These are phyloP conservation scores for Cystobasidium ongulense DNA, from an alignment of 768 basidiomycete genomes.

Conservation along the genomic window DNA sequence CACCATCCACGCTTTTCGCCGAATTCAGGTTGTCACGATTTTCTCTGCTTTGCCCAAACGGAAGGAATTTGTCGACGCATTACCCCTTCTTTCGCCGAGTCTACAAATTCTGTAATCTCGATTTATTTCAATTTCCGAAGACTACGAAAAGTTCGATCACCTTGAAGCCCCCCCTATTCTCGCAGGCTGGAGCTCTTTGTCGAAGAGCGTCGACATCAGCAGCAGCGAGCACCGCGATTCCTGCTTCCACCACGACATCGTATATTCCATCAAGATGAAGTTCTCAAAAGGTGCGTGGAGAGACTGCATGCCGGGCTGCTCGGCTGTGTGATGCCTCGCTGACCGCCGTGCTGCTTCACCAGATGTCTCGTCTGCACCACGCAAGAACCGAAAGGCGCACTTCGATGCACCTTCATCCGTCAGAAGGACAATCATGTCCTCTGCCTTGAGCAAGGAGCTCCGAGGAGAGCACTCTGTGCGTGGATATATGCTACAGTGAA, in stretches of 20 bases:
- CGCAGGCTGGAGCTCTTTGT: background rate
- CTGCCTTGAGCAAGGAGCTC: constrained; percentile 88
- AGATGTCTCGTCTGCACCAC: constrained; percentile 87
- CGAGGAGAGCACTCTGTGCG: constrained; percentile 76
- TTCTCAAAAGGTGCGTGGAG: constrained; percentile 20
- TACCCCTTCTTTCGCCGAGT: background rate
- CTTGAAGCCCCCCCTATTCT: background rate
- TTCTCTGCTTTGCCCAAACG: background rate
- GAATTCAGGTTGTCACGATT: no score
- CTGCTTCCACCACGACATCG: background rate
- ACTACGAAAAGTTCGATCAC: background rate
- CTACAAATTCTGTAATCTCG: background rate
- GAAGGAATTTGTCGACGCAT: background rate
- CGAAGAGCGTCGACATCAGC: no score
- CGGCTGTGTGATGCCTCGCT: background rate
- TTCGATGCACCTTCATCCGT: constrained; percentile 88
- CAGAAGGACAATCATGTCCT: constrained; percentile 97
- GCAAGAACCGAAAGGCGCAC: constrained; percentile 98
- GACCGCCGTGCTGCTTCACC: background rate
- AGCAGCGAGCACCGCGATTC: background rate
- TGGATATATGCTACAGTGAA: constrained; percentile 44
- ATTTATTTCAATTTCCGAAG: background rate
- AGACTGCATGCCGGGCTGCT: background rate
- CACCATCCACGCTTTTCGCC: no score
- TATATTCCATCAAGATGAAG: constrained; percentile 12